These are phyloP conservation scores for Talaromyces sp. DNA, from an alignment of 2,329 filamentous ascomycete species.

Conservation along the genomic window DNA sequence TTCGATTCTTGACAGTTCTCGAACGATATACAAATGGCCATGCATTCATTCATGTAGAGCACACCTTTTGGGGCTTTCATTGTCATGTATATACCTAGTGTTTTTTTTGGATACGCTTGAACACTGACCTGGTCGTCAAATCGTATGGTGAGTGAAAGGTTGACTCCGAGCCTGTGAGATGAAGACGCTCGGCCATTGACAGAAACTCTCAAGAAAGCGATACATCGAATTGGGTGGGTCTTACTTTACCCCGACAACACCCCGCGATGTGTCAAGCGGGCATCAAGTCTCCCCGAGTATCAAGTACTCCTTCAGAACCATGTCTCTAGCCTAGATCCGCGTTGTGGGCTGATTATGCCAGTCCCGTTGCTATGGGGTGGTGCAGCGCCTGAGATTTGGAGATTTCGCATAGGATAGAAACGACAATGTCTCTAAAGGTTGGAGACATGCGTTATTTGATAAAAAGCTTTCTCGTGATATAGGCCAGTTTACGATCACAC, in stretches of 20 bases:
- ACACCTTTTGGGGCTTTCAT: background rate
- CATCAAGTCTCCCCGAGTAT: background rate
- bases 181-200: background rate
- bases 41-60: background rate
- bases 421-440: background rate
- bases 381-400: background rate
- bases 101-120: background rate
- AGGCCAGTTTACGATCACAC: constrained; percentile 19
- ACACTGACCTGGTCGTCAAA: background rate
- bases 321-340: background rate
- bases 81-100: background rate
- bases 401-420: background rate
- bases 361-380: background rate
- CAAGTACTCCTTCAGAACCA: background rate
- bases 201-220: background rate
- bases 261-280: background rate
- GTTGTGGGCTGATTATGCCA: too few relatives aligned
- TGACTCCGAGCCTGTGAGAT: background rate
- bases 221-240: background rate
- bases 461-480: constrained; percentile 9
- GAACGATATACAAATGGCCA: background rate
- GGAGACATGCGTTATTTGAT: background rate
- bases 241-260: background rate
- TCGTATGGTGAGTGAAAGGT: background rate
- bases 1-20: background rate